Evolutionary conservation across 192 early-diverging fungal species (phyloP), one percentile per base, ranked within the genome.

Genomic region (Umbelopsis isabellina): DNA sequence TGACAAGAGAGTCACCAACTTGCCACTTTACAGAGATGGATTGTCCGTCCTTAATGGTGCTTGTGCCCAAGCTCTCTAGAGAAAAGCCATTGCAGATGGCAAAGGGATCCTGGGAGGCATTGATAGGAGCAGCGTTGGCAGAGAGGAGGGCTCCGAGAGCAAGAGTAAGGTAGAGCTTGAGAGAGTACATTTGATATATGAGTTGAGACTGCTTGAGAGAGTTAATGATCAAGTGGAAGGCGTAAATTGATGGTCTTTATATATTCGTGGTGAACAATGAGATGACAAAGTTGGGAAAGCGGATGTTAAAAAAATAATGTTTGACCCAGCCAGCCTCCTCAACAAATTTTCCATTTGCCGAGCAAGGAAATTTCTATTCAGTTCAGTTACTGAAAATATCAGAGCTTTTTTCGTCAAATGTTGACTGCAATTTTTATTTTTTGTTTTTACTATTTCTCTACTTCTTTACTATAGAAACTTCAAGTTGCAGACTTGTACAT

Each of bases 251-350:
- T 20, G 48, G 25, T 16, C 30, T 35, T 61, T 61, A 37, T 61
- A 61, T 61, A 61, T n/a, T 16, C 9, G 25, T 11, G 11, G 55
- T 5, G 55, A 30, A 61, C 55, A 61, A 61, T 61, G 55, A 52
- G 23, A 52, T 52, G 55, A 35, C 27, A 27, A n/a, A 30, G 12
- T 35, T 33, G 13, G 30, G 18, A 35, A 37, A 11, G 30, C 55
- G 25, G 55, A 37, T 23, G 27, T 61, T 61, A 13, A 61, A 61
- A 61, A 61, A 7, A 33, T 33, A 13, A 61, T 61, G 30, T 27
- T 12, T 61, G n/a, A 61, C 12, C 27, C 55, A 11, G 37, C 37
- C 37, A 41, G 37, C 37, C 37, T 41, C 37, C 7, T 41, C 33
- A 35, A 49, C 20, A 49, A 49, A 3, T 21, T 21, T 49, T 49